Conservation (phyloP, 495 filamentous ascomycete genomes). For the Umbilicaria muhlenbergii region DNA sequence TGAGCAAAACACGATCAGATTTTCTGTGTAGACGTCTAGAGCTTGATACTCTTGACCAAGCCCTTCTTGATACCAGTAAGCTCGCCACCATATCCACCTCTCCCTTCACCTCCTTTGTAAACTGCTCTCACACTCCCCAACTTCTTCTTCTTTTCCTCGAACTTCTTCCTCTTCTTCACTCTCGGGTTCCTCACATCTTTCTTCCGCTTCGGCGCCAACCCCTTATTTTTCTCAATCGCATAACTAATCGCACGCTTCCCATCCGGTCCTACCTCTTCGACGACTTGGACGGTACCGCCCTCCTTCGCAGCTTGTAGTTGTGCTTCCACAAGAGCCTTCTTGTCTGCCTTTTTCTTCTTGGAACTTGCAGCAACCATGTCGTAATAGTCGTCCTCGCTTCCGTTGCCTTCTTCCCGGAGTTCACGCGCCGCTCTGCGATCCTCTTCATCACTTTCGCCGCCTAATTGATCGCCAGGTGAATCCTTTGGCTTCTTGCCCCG, state of each 20-base stretch:
- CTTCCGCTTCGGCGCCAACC: conserved; percentile 70
- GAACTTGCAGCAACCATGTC: conserved; percentile 60
- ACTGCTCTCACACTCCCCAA: conserved; percentile 63
- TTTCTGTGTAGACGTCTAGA: conserved; percentile 28
- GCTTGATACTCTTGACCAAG: conserved; percentile 83
- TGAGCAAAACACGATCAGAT: no score
- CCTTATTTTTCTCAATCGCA: conserved; percentile 94
- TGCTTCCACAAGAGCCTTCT: conserved; percentile 43
- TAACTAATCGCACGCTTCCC: conserved; percentile 85
- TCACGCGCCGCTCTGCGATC: conserved; percentile 26
- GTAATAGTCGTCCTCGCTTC: conserved; percentile 73
- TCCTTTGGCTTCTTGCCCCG: conserved; percentile 48
- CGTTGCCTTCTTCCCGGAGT: conserved; percentile 27
- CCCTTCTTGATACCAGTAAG: conserved; percentile 89
- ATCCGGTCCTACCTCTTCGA: conserved; percentile 46
- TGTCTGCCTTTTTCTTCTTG: conserved; percentile 56
- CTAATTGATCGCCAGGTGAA: conserved; percentile 43
- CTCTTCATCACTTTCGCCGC: conserved; percentile 46
- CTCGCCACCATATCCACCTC: conserved; percentile 82
- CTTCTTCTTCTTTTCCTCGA: conserved; percentile 89
- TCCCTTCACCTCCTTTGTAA: conserved; percentile 77
- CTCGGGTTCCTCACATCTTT: conserved; percentile 89
- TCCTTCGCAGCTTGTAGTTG: conserved; percentile 34
- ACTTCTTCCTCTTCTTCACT: conserved; percentile 95
- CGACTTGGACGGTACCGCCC: conserved; percentile 37